phyloP scores from a whole-genome alignment of 2,329 filamentous ascomycete genomes.

The Sporothrix schenckii region DNA sequence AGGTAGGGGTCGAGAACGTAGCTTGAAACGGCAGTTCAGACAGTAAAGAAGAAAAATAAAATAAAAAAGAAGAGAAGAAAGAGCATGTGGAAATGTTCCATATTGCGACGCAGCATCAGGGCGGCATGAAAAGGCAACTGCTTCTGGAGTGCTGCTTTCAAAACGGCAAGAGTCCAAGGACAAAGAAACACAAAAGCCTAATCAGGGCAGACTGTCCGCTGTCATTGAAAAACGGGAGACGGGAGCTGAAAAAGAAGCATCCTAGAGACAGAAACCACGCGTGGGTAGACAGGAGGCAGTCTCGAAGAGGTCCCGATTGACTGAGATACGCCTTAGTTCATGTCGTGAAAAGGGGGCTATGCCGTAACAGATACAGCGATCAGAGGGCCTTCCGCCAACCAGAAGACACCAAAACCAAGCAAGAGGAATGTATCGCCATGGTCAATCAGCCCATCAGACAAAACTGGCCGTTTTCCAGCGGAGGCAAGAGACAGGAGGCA shows the following conservation, averaged over 20 bases:
- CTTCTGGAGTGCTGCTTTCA: neutral
- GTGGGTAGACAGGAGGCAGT: neutral
- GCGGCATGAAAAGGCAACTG: neutral
- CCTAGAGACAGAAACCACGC: neutral
- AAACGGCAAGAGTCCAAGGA: neutral
- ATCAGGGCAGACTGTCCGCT: neutral
- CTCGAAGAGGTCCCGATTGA: neutral
- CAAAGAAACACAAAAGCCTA: neutral
- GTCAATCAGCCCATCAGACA: constrained; percentile 13
- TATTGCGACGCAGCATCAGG: neutral
- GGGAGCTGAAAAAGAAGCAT: constrained; percentile 11
- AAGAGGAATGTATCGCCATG: constrained; percentile 1
- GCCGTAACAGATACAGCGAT: neutral
- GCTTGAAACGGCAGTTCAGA: constrained; percentile 30
- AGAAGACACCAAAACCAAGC: neutral
- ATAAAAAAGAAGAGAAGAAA: neutral
- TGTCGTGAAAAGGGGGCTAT: constrained; percentile 9
- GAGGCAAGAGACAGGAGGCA: neutral
- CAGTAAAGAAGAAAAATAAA: neutral
- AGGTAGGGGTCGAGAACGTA: constrained; percentile 24
- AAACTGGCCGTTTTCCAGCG: neutral
- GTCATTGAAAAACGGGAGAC: neutral
- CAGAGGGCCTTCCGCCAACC: neutral
- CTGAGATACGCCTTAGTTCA: neutral
- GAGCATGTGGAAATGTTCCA: constrained; percentile 10